Percentiles rank a stretch among this genome's conserved stretches.
These are phyloP conservation scores for Baorangia bicolor DNA, from an alignment of 768 basidiomycete genomes.

Conservation along the genomic window DNA sequence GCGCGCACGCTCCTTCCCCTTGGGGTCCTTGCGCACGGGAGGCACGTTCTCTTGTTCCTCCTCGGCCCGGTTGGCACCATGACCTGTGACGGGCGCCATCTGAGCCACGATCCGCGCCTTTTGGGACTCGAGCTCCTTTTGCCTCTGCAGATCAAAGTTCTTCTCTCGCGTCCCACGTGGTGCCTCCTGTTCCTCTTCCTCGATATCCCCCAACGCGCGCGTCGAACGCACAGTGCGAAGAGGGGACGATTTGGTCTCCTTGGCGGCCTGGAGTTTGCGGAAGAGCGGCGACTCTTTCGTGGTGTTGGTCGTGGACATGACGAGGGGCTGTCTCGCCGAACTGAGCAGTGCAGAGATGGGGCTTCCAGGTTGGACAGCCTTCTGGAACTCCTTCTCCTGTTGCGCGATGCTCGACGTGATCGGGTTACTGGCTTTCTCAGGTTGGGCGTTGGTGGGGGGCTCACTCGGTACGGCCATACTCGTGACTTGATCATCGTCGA, in stretches of 20 bases:
- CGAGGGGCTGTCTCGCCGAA: conserved; percentile 83
- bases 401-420: conserved; percentile 66
- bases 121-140: conserved; percentile 83
- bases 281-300: conserved; percentile 38
- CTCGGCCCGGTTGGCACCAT: conserved; percentile 29
- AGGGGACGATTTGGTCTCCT: conserved; percentile 51
- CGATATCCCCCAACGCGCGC: conserved; percentile 46
- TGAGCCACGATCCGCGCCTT: conserved; percentile 93
- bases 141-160: conserved; percentile 42
- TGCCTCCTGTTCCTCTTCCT: conserved; percentile 40
- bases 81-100: conserved; percentile 62
- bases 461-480: conserved; percentile 44
- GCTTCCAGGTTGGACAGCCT: conserved; percentile 91
- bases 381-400: conserved; percentile 96
- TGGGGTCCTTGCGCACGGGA: conserved; percentile 31
- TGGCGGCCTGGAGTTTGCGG: conserved; percentile 57
- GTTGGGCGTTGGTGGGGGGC: conserved; percentile 14
- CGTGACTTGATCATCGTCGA: conserved; percentile 61
- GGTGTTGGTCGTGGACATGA: conserved; percentile 57
- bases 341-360: conserved; percentile 90
- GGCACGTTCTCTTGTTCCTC: conserved; percentile 38
- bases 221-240: conserved; percentile 43
- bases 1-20: conserved; percentile 31
- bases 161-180: conserved; percentile 41
- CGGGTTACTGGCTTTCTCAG: conserved; percentile 35